Percentiles rank a stretch among this genome's conserved stretches.
Conservation (phyloP, 306 rosid genomes). For the Pueraria montana region DNA sequence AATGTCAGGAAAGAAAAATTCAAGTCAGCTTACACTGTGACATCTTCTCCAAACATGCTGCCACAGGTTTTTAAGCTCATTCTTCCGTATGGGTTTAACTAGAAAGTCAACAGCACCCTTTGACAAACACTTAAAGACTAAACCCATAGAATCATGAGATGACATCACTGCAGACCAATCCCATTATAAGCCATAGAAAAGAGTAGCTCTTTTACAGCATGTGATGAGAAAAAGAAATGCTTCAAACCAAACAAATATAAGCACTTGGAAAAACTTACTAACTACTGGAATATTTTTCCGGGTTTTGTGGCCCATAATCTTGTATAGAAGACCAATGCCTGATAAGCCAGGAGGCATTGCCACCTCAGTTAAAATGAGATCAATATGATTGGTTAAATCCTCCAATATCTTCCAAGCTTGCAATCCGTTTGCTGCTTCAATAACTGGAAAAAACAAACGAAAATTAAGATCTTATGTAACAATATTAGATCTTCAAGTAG, state of each 20-base stretch:
- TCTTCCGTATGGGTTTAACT: constrained; percentile 96
- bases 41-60: constrained; percentile 99
- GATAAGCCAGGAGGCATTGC: constrained; percentile 91
- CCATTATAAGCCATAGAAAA: constrained; percentile 61
- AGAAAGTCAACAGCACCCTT: constrained; percentile 97
- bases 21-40: constrained; percentile 81
- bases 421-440: constrained; percentile 80
- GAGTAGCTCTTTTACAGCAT: constrained; percentile 50
- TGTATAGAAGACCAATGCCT: constrained; percentile 85
- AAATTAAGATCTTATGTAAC: constrained; percentile 18
- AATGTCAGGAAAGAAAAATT: constrained; percentile 33
- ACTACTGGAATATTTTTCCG: constrained; percentile 87
- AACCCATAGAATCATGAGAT: constrained; percentile 93
- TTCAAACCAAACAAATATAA: constrained; percentile 41
- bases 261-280: constrained; percentile 71
- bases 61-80: constrained; percentile 98
- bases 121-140: constrained; percentile 97
- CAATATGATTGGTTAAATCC: constrained; percentile 83
- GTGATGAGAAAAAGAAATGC: constrained; percentile 54
- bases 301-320: constrained; percentile 86
- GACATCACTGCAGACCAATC: constrained; percentile 95
- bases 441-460: constrained; percentile 60
- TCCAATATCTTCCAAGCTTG: constrained; percentile 95
- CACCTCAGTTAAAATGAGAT: constrained; percentile 88
- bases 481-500: background rate